Percentiles rank a stretch among this genome's conserved stretches.
phyloP scores from a whole-genome alignment of 1,139 yeast genomes.

The Scheffersomyces segobiensis region DNA sequence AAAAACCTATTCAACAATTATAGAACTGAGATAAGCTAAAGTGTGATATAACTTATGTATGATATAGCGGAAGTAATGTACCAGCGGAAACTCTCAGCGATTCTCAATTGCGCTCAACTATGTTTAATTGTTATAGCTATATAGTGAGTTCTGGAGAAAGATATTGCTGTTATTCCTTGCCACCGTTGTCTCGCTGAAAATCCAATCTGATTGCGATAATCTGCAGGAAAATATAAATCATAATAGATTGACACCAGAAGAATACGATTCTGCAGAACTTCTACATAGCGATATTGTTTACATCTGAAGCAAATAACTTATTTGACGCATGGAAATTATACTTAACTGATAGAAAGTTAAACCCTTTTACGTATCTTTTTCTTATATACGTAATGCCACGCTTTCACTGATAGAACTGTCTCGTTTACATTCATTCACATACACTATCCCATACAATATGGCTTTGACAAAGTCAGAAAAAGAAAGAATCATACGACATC shows the following conservation, averaged over 20 bases:
- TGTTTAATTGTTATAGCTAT: not conserved
- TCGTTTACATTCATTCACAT: not conserved
- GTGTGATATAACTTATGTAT: not conserved
- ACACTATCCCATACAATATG: conserved; percentile 6
- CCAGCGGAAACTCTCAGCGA: not conserved
- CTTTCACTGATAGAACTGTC: too few species aligned
- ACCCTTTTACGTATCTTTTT: too few species aligned
- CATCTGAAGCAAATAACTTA: not conserved
- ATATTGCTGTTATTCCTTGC: not conserved
- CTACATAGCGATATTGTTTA: not conserved
- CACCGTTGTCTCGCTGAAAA: not conserved
- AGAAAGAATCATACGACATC: conserved; percentile 29
- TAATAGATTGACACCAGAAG: not conserved
- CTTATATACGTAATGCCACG: not conserved
- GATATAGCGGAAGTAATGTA: not conserved
- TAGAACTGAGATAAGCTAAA: not conserved
- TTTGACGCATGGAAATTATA: not conserved
- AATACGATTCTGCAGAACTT: too few species aligned
- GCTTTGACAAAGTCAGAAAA: conserved; percentile 38
- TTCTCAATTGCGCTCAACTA: not conserved
- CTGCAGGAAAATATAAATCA: not conserved
- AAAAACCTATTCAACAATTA: not conserved
- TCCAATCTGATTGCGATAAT: not conserved
- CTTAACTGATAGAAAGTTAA: too few species aligned
- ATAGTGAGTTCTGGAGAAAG: not conserved